Conservation (phyloP, 257 asterid genomes). For the Solanum bulbocastanum region DNA sequence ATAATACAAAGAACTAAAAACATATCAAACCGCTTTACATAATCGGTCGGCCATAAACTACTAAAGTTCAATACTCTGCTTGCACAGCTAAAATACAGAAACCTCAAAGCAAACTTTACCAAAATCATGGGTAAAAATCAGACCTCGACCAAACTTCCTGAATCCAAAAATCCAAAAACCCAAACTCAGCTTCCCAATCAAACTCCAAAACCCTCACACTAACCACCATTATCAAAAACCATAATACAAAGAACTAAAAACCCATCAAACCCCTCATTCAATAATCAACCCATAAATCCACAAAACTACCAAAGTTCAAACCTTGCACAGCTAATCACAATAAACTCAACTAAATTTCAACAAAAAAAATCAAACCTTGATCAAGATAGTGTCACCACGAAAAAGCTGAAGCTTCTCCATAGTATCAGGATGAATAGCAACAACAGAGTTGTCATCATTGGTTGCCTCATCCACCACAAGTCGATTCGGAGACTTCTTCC, state of each 20-base stretch:
- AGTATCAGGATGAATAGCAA: conserved; percentile 23
- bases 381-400: conserved; percentile 21
- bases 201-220: not conserved
- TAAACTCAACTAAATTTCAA: not conserved
- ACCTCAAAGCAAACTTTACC: not conserved
- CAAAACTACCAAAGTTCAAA: not conserved
- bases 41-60: not conserved
- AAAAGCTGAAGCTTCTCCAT: conserved; percentile 30
- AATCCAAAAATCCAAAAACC: not conserved
- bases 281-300: not conserved
- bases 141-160: conserved; percentile 31
- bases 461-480: conserved; percentile 19
- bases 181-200: not conserved
- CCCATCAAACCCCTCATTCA: not conserved
- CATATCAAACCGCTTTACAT: not conserved
- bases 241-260: not conserved
- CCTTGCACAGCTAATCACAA: not conserved
- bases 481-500: conserved; percentile 19
- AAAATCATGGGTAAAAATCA: not conserved
- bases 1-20: not conserved
- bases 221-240: not conserved
- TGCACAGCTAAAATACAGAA: not conserved
- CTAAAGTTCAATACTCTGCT: not conserved
- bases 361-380: conserved; percentile 9
- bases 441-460: conserved; percentile 24